A percentile compares a stretch with the other conserved stretches of the same genome.
phyloP scores from a whole-genome alignment of 805 yeast genomes.

The Metschnikowia proteae region DNA sequence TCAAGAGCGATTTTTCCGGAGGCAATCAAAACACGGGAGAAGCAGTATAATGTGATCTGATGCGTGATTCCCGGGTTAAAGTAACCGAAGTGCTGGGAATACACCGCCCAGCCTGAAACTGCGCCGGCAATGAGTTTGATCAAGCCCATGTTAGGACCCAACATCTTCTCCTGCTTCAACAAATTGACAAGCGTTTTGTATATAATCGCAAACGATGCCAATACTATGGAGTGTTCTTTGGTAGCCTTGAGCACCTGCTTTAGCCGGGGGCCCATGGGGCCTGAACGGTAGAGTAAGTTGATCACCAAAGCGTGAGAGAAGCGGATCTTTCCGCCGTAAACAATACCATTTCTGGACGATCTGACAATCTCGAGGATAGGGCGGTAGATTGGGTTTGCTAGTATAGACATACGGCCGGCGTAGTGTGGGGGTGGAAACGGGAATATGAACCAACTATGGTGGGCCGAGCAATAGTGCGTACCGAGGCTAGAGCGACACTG shows the following conservation, averaged over 20 bases:
- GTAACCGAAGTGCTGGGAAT: constrained; percentile 41
- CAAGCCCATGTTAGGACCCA: constrained; percentile 31
- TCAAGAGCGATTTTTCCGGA: constrained; percentile 50
- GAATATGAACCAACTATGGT: background rate
- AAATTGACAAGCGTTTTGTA: constrained; percentile 42
- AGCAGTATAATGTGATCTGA: constrained; percentile 71
- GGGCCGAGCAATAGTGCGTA: background rate
- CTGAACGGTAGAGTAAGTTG: constrained; percentile 51
- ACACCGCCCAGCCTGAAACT: constrained; percentile 41
- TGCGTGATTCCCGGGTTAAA: constrained; percentile 55
- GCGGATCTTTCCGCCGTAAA: constrained; percentile 59
- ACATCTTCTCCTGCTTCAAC: constrained; percentile 28
- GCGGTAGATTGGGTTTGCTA: constrained; percentile 23
- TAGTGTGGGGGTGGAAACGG: background rate
- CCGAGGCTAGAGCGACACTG: constrained; percentile 2
- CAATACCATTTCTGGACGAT: constrained; percentile 46
- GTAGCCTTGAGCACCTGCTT: constrained; percentile 49
- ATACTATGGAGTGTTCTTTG: constrained; percentile 49
- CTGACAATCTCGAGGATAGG: constrained; percentile 34
- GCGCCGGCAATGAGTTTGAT: constrained; percentile 39
- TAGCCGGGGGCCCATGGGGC: constrained; percentile 45
- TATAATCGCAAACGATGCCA: constrained; percentile 53
- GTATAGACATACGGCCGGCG: constrained; percentile 15
- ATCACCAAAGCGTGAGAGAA: constrained; percentile 65
- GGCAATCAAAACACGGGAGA: constrained; percentile 64